phyloP scores from a whole-genome alignment of 1,284 basidiomycete genomes.

The Apiotrichum mycotoxinovorans region DNA sequence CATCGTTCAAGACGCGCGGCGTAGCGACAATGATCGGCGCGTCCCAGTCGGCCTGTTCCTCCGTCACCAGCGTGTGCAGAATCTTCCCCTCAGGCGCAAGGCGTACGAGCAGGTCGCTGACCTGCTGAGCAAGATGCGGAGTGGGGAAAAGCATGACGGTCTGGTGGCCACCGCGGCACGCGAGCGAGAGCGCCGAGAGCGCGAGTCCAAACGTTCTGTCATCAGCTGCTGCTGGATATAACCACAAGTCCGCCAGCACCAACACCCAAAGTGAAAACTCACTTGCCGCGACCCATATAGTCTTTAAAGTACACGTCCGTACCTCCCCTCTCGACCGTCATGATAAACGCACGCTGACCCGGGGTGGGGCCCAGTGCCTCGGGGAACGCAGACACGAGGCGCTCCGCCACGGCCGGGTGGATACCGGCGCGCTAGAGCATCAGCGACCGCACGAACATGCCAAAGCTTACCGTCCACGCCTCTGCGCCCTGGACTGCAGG shows the following conservation, averaged over 20 bases:
- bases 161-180: background rate
- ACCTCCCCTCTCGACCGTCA: slow-evolving; percentile 24
- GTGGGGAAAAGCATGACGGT: slow-evolving; percentile 31
- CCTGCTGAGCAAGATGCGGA: slow-evolving; percentile 30
- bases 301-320: slow-evolving; percentile 34
- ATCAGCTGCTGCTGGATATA: background rate
- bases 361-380: slow-evolving; percentile 28
- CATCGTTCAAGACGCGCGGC: slow-evolving; percentile 9
- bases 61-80: background rate
- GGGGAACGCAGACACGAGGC: slow-evolving; percentile 19
- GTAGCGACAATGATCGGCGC: slow-evolving; percentile 24
- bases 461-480: slow-evolving; percentile 13
- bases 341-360: slow-evolving; percentile 31
- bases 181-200: slow-evolving; percentile 24
- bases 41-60: background rate
- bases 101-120: slow-evolving; percentile 11
- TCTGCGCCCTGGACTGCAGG: background rate
- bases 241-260: background rate
- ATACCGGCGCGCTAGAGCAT: slow-evolving; percentile 13
- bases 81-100: background rate
- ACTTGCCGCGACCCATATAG: slow-evolving; percentile 42
- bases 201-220: slow-evolving; percentile 21
- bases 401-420: background rate
- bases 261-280: slow-evolving; percentile 9
- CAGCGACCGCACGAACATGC: background rate